Evolutionary conservation across 169 alveolate genomes (phyloP).

Genomic region (Eimeria acervulina): DNA sequence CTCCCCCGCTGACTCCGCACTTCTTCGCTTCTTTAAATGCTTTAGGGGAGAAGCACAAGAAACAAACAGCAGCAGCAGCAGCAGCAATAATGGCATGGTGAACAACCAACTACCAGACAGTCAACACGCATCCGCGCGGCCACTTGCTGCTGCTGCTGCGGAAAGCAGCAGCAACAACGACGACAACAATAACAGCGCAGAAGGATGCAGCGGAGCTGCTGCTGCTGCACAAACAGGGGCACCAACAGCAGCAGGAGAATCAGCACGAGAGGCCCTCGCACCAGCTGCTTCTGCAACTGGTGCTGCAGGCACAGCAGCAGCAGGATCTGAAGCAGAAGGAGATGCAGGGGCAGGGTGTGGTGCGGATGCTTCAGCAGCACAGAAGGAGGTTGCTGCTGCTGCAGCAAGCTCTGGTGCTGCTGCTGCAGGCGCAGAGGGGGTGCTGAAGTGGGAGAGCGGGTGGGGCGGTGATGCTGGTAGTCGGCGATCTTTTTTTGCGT

Average conservation of each 20-base stretch:
- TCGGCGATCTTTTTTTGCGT: conserved; percentile 23
- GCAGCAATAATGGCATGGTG: not conserved
- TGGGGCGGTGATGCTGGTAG: not conserved
- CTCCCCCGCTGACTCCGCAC: not conserved
- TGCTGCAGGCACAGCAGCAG: not conserved
- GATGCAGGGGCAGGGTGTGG: not conserved
- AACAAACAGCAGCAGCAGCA: not conserved
- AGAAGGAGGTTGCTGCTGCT: not conserved
- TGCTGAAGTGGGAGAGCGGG: not conserved
- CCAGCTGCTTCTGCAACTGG: not conserved
- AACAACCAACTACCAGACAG: not conserved
- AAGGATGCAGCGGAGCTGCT: not conserved
- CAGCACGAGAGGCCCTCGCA: not conserved
- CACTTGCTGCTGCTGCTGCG: not conserved
- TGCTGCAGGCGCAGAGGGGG: not conserved
- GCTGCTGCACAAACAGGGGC: not conserved
- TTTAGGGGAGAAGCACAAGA: not conserved
- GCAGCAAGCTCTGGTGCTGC: not conserved
- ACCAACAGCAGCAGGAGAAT: not conserved
- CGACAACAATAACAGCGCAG: not conserved
- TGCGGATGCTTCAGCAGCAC: not conserved
- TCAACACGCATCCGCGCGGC: not conserved
- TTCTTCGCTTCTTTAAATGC: conserved; percentile 8
- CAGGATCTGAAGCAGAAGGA: not conserved
- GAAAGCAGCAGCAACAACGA: not conserved